Evolutionary conservation across 2,329 filamentous ascomycete species (phyloP), one percentile per base, ranked within the genome.

Genomic region (Exophiala calicioides): DNA sequence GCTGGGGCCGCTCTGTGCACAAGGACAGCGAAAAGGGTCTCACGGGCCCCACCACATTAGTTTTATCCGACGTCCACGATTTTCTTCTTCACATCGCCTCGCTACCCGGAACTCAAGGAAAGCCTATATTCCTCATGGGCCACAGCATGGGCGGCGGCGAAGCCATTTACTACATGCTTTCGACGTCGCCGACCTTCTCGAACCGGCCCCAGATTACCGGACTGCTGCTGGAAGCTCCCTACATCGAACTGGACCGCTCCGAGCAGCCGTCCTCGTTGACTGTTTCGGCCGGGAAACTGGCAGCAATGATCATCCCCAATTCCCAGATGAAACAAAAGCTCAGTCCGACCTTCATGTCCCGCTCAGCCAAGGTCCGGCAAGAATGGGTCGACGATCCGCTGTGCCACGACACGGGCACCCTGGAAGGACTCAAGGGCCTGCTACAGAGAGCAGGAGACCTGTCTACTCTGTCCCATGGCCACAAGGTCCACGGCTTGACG

Each of bases 71-170:
- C 65, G 82, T 95, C 44, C 86, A 82, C 8, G 82, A 83, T 32
- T 88, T 96, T 65, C 74, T 74, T 74, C 49, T 70, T 73, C 23
- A 78, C 85, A 53, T 70, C 84, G 4, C 76, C 76, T 7, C 52
- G 49, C 30, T 53, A 2, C 60, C 27, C 58, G 64, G 19, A 51
- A 66, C 18, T 60, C 74, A 26, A 48, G 50, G 30, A 57, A 65
- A 7, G 52, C 88, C 89, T 0, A 63, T 94, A 12, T 96, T 95
- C 68, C 76, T 96, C 15, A 82, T 93, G 73, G 90, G 90, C 42
- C 89, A 95, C 68, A 90, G 85, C 16, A 95, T 95, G 88, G 90
- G 90, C 56, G 90, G 90, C 49, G 88, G 82, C 18, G 79, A 94
- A 67, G 79, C 83, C 4, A 71, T 95, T 6, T 82, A 80, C 32